phyloP scores from a whole-genome alignment of 768 basidiomycete genomes.

The Suillus variegatus region DNA sequence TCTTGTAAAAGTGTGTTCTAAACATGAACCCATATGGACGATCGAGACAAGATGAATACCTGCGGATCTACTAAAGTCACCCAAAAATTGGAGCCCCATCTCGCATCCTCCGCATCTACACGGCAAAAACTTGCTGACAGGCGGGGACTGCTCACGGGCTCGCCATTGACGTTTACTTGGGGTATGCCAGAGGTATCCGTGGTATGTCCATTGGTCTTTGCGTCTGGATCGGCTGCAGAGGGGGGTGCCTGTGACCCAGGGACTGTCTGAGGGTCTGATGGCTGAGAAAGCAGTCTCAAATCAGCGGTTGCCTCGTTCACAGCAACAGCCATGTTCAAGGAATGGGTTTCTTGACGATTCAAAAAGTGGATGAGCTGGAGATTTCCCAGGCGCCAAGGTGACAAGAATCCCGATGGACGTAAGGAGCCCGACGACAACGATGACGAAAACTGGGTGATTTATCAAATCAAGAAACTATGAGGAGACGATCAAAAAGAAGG shows the following conservation, averaged over 20 bases:
- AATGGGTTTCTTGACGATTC: background rate
- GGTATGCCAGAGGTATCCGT: slow-evolving; percentile 26
- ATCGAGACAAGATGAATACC: slow-evolving; percentile 41
- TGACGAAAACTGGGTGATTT: background rate
- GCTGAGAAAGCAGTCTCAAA: slow-evolving; percentile 18
- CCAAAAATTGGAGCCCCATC: slow-evolving; percentile 94
- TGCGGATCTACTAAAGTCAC: slow-evolving; percentile 91
- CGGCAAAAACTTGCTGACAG: slow-evolving; percentile 27
- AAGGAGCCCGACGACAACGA: background rate
- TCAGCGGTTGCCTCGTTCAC: slow-evolving; percentile 11
- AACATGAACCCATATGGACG: slow-evolving; percentile 14
- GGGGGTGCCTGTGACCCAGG: slow-evolving; percentile 8
- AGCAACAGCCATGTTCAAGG: slow-evolving; percentile 1
- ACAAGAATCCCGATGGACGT: background rate
- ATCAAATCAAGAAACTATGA: background rate
- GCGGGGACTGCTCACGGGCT: slow-evolving; percentile 32
- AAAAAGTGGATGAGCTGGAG: background rate
- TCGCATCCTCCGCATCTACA: slow-evolving; percentile 41
- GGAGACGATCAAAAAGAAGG: background rate
- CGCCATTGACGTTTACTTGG: slow-evolving; percentile 37
- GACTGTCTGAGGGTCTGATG: slow-evolving; percentile 1
- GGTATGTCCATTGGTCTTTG: slow-evolving; percentile 14
- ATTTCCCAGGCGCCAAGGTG: slow-evolving; percentile 1
- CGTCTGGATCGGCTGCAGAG: slow-evolving; percentile 11
- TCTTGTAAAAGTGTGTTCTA: slow-evolving; percentile 32